Percentiles rank a stretch among this genome's conserved stretches.
Conservation (phyloP, 768 basidiomycete genomes). For the Amanita molliuscula region DNA sequence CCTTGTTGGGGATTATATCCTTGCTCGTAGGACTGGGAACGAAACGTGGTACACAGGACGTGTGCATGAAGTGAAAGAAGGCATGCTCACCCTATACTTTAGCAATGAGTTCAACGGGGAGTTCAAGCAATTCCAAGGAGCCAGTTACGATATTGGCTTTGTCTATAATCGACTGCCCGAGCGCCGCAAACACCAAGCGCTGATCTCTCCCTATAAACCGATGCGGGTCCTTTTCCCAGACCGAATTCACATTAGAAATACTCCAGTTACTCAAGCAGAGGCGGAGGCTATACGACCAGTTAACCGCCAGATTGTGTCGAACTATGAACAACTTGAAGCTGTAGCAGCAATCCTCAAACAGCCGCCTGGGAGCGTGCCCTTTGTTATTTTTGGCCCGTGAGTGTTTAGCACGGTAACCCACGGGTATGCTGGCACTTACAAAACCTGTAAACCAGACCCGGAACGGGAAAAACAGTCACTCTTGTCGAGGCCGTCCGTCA, state of each 20-base stretch:
- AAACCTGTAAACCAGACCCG: conserved; percentile 27
- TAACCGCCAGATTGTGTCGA: conserved; percentile 25
- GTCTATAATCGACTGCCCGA: conserved; percentile 42
- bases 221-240: conserved; percentile 39
- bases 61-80: conserved; percentile 36
- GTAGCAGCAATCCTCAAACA: conserved; percentile 36
- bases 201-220: conserved; percentile 26
- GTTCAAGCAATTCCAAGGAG: conserved; percentile 30
- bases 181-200: conserved; percentile 45
- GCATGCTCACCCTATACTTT: conserved; percentile 37
- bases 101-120: conserved; percentile 30
- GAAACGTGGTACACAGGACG: conserved; percentile 29
- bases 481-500: conserved; percentile 55
- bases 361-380: conserved; percentile 38
- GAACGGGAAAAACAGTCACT: conserved; percentile 62
- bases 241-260: conserved; percentile 14
- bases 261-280: conserved; percentile 12
- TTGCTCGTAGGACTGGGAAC: conserved; percentile 18
- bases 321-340: conserved; percentile 40
- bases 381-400: conserved; percentile 57
- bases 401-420: conserved; percentile 14
- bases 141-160: conserved; percentile 44
- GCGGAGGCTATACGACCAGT: conserved; percentile 15
- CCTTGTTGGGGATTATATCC: conserved; percentile 38
- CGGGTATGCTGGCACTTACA: neutral